Conservation (phyloP, 1,139 yeast genomes). For the Taphrina flavorubra region DNA sequence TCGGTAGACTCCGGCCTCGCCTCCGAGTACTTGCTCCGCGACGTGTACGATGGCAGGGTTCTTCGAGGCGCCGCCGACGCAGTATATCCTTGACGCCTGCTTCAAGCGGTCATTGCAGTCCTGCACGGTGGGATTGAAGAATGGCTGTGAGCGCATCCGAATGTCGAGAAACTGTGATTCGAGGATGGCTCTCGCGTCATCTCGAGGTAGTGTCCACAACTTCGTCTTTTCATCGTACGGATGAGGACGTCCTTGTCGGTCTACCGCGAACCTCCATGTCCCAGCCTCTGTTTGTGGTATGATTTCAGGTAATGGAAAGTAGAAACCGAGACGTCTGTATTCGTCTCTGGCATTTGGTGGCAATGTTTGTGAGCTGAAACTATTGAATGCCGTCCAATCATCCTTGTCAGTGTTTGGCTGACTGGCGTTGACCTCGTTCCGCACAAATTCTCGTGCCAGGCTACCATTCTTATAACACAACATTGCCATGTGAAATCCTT, state of each 20-base stretch:
- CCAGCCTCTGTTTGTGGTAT: conserved; percentile 72
- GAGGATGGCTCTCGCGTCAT: conserved; percentile 77
- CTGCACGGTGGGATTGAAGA: conserved; percentile 55
- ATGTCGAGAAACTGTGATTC: conserved; percentile 89
- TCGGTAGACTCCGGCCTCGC: conserved; percentile 66
- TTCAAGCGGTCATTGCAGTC: background rate
- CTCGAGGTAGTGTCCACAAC: conserved; percentile 58
- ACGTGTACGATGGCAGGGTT: conserved; percentile 70
- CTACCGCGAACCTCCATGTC: conserved; percentile 46
- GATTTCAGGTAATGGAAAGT: conserved; percentile 87
- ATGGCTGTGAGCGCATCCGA: conserved; percentile 77
- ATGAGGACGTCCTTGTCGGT: conserved; percentile 46
- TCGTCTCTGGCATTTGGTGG: conserved; percentile 50
- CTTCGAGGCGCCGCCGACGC: conserved; percentile 87
- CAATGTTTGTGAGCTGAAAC: conserved; percentile 49
- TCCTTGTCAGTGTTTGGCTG: conserved; percentile 48
- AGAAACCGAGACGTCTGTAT: conserved; percentile 65
- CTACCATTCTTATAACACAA: conserved; percentile 92
- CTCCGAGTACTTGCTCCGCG: conserved; percentile 74
- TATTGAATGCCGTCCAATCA: conserved; percentile 71
- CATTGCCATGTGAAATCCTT: conserved; percentile 88
- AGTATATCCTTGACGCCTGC: conserved; percentile 60
- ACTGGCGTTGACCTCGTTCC: conserved; percentile 64
- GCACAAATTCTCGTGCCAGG: conserved; percentile 76
- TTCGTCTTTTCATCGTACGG: conserved; percentile 35